Evolutionary conservation across 2,329 filamentous ascomycete species (phyloP).

Genomic region (Teratosphaeria destructans): DNA sequence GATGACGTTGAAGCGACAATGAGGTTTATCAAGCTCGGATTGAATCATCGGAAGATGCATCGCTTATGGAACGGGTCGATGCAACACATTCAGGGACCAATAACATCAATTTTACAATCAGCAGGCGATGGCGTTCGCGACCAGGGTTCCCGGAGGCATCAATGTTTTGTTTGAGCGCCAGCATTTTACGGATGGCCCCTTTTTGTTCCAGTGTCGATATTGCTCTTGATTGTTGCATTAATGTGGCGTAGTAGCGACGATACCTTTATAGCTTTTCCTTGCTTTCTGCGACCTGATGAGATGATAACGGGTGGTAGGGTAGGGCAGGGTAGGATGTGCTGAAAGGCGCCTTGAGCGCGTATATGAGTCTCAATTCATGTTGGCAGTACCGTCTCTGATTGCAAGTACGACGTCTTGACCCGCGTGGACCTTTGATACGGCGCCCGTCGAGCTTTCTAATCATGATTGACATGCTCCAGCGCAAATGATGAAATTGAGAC

Average conservation of each 20-base stretch:
- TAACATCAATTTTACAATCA: not conserved
- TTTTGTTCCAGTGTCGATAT: not conserved
- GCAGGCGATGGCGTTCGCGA: not conserved
- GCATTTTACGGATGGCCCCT: not conserved
- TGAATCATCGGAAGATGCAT: not conserved
- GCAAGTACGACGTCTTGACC: no score
- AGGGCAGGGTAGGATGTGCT: not conserved
- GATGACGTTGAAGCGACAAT: not conserved
- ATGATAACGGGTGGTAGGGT: not conserved
- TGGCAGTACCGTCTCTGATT: not conserved
- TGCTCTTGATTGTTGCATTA: not conserved
- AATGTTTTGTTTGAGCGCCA: not conserved
- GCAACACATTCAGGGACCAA: not conserved
- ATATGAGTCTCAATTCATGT: not conserved
- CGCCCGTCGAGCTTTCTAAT: no score
- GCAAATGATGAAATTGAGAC: no score
- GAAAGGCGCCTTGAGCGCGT: not conserved
- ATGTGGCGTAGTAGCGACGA: not conserved
- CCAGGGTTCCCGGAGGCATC: not conserved
- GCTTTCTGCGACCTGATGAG: not conserved
- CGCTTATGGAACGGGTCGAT: not conserved
- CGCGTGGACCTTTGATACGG: no score
- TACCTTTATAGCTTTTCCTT: not conserved
- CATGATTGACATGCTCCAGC: no score
- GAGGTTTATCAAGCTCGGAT: not conserved